Evolutionary conservation across 805 yeast species (phyloP), one percentile per base, ranked within the genome.

Genomic region (Metschnikowia cerradonensis): DNA sequence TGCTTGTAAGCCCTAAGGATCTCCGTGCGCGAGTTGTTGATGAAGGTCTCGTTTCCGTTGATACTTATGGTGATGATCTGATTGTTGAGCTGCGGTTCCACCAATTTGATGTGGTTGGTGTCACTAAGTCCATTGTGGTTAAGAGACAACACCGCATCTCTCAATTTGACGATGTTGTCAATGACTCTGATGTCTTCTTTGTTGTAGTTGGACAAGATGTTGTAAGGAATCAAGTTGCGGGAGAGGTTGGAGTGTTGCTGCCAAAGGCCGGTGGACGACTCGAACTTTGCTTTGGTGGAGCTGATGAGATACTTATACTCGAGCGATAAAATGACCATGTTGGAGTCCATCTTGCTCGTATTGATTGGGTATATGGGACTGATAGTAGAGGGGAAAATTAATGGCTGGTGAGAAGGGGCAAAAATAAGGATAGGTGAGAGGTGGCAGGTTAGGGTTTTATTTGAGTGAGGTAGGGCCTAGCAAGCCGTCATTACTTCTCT

Each of bases 221-320:
- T 38, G 47, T 58, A 57, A 10, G 60, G 61, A 6, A 56, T 55
- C 30, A 56, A 53, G 10, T 56, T 50, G 34, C 48, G 49, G 19
- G 61, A 52, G 50, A 53, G 51, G 17, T 47, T 55, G 46, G 36
- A 49, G 31, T 55, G 55, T 34, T 54, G 54, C 41, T 57, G 61
- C 77, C 77, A 73, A 46, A 68, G 61, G 10, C 74, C 74, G 20
- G 57, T 59, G 33, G 64, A 55, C 26, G 76, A 61, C 55, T 66
- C 68, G 48, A 50, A 65, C n/a, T 48, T 52, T 17, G 63, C 52
- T 19, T 37, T 49, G 30, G 40, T 47, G 20, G 65, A 58, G 50
- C 55, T 55, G 30, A 63, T 54, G 48, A 66, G 53, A 53, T 57
- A 66, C 32, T 64, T 55, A 54, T 66, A 66, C 51, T 66, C 68